A percentile compares a stretch with the other conserved stretches of the same genome.
phyloP scores from a whole-genome alignment of 768 basidiomycete genomes.

The Stropharia rugosoannulata region DNA sequence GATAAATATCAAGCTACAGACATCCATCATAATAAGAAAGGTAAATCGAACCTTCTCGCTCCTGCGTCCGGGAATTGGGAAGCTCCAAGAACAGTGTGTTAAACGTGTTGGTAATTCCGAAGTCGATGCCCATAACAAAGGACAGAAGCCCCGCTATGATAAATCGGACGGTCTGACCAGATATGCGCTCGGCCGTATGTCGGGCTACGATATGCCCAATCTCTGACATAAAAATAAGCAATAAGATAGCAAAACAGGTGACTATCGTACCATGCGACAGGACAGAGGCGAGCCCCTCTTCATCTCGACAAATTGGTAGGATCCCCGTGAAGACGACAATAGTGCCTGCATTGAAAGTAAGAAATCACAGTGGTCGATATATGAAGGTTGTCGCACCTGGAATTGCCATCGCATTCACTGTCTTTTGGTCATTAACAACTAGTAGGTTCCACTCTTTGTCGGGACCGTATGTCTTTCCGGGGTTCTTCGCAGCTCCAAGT shows the following conservation, averaged over 20 bases:
- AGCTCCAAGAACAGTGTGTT: slow-evolving; percentile 60
- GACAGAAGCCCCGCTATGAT: slow-evolving; percentile 41
- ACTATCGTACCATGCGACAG: slow-evolving; percentile 70
- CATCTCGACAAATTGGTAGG: slow-evolving; percentile 71
- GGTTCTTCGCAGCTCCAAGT: slow-evolving; percentile 18
- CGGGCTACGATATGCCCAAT: slow-evolving; percentile 68
- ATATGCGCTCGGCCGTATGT: slow-evolving; percentile 54
- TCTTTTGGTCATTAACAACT: slow-evolving; percentile 70
- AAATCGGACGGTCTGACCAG: slow-evolving; percentile 42
- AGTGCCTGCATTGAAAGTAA: slow-evolving; percentile 41
- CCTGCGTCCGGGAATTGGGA: slow-evolving; percentile 81
- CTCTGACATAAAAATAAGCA: slow-evolving; percentile 41
- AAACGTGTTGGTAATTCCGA: slow-evolving; percentile 46
- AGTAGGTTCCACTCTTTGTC: slow-evolving; percentile 63
- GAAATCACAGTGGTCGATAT: not conserved
- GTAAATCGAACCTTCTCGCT: slow-evolving; percentile 64
- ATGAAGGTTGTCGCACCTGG: slow-evolving; percentile 47
- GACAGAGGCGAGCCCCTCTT: slow-evolving; percentile 81
- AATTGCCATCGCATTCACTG: slow-evolving; percentile 76
- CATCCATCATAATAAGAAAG: not conserved
- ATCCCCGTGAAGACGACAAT: slow-evolving; percentile 92
- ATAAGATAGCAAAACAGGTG: not conserved
- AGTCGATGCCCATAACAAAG: slow-evolving; percentile 49
- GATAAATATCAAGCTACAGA: not conserved
- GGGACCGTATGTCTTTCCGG: slow-evolving; percentile 28